Evolutionary conservation across 495 filamentous ascomycete genomes (phyloP), one percentile per base, ranked within the genome.

Genomic region (Emericellopsis terricola): DNA sequence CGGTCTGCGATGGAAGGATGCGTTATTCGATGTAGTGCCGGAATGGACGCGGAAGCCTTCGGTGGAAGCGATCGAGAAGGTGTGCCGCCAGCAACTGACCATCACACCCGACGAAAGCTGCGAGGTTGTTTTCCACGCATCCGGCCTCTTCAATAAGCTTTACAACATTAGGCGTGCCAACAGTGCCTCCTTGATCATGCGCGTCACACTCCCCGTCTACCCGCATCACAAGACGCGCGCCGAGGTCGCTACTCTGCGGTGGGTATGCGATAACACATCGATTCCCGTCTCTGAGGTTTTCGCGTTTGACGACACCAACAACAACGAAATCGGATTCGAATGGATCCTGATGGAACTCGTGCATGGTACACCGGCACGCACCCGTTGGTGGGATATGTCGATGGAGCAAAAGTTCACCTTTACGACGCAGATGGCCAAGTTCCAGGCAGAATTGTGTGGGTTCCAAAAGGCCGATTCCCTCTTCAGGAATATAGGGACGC

Each of bases 201-300:
- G 64, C 3, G 46, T 65, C 16, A 41, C 56, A 1, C 40, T 66
- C 14, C 66, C 60, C 2, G 52, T 68, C 21, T 44, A 63, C 21
- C 64, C 67, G 2, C 38, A 37, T 18, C 48, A 47, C 36, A 68
- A 69, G 40, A 58, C 47, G 7, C 46, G 43, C 16, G 60, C 54
- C 39, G 64, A 71, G 40, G 65, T 67, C 8, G 59, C 64, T 8
- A 66, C 59, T 2, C 43, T 67, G 17, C 38, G 44, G 3, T 68
- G 50, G 41, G 33, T 70, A 4, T 41, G 40, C n/a, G 31, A 37
- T 4, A 41, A 48, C 27, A 62, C 66, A n/a, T 38, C 32, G 2
- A 46, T 69, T 2, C 66, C 63, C 1, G 49, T 64, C 7, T 56
- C 68, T 2, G 37, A 42, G n/a, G 48, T 68, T 16, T 36, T 60